Evolutionary conservation across 192 early-diverging fungal species (phyloP).

Genomic region (Mortierella alpina): DNA sequence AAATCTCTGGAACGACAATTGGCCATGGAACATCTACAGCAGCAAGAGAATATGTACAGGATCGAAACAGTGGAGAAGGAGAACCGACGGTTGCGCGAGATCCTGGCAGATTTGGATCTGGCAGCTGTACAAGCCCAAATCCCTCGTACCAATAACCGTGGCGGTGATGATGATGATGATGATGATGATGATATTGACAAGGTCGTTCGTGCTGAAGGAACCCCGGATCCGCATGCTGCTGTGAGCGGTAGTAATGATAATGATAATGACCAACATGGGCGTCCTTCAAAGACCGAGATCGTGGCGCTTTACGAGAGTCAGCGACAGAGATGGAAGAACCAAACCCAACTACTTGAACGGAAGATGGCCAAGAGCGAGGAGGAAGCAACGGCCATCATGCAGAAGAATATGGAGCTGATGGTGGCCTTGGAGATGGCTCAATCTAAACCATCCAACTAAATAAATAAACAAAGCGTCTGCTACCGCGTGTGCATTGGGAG

Average conservation of each 20-base stretch:
- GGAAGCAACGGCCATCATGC: conserved; percentile 23
- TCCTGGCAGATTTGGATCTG: conserved; percentile 29
- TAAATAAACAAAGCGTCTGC: neutral
- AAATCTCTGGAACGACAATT: conserved; percentile 38
- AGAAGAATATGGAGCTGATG: conserved; percentile 51
- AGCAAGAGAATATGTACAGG: conserved; percentile 20
- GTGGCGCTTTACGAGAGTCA: conserved; percentile 16
- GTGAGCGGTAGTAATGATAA: neutral
- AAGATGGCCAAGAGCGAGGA: conserved; percentile 42
- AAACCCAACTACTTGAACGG: conserved; percentile 9
- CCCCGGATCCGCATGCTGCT: no score
- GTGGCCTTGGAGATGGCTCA: conserved; percentile 37
- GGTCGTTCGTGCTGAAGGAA: no score
- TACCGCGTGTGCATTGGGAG: no score
- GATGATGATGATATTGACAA: no score
- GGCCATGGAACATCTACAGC: conserved; percentile 36
- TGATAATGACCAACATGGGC: neutral
- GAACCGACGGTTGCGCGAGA: conserved; percentile 17
- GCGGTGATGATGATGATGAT: neutral
- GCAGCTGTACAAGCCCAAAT: no score
- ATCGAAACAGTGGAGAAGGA: conserved; percentile 17
- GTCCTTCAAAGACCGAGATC: neutral
- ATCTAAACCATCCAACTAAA: neutral
- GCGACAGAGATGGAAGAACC: conserved; percentile 21
- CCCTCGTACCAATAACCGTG: neutral